These are phyloP conservation scores for Microglena sp. DNA, from an alignment of 139 green algal genomes.

Conservation along the genomic window DNA sequence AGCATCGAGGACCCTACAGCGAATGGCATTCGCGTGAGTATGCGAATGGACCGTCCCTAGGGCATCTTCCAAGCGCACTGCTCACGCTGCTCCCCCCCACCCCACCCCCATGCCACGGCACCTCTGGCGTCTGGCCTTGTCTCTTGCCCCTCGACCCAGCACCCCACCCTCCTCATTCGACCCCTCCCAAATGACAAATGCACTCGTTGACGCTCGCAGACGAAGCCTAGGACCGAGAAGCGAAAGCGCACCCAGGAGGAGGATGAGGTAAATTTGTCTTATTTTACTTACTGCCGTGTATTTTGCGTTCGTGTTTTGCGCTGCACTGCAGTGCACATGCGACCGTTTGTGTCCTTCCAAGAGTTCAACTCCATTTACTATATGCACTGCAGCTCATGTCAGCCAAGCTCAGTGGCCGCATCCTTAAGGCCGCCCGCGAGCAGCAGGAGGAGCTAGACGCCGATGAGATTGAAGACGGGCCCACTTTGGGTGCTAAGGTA, in stretches of 20 bases:
- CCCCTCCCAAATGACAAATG: background rate
- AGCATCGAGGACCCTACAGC: constrained; percentile 54
- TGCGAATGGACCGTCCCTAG: background rate
- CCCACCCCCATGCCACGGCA: too few species aligned
- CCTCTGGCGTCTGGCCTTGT: background rate
- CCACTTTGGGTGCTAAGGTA: too few species aligned
- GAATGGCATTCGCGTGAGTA: constrained; percentile 53
- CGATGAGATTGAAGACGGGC: constrained; percentile 31
- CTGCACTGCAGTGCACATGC: background rate
- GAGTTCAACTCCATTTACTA: background rate
- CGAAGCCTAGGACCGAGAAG: constrained; percentile 34
- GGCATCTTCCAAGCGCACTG: too few species aligned
- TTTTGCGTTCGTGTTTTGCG: background rate
- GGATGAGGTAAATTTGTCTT: constrained; percentile 10
- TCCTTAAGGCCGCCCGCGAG: constrained; percentile 65
- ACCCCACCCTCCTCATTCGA: background rate
- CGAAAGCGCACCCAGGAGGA: constrained; percentile 22
- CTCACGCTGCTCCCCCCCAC: too few species aligned
- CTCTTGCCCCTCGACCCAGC: background rate
- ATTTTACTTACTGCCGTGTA: too few species aligned
- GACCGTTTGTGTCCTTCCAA: background rate
- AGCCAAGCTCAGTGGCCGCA: constrained; percentile 47
- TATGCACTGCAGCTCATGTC: constrained; percentile 29
- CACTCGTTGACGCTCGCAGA: constrained; percentile 25
- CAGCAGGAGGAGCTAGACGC: constrained; percentile 83